Base-by-base conservation (phyloP, 2,329 filamentous ascomycete species). In the Teratosphaeria viscida region DNA sequence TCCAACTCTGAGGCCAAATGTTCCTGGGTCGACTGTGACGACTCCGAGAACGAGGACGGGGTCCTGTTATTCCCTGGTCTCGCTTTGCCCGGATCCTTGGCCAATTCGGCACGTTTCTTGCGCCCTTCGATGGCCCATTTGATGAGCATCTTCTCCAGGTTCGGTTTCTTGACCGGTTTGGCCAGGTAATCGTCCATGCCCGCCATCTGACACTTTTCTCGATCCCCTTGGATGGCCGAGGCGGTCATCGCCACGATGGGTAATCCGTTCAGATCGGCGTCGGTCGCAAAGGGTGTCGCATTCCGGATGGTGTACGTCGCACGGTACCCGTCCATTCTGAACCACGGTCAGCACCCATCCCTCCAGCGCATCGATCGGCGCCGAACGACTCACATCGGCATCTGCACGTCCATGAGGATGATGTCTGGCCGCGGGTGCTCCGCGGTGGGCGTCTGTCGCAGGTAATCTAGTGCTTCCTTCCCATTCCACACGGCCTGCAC, bases 191-290 rank as follows among this genome's bases (percentile, higher is more conserved):
- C 86, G 64, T 90, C 87, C 88, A 90, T 90, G 35, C 88, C 88
- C 8, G 86, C 85, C 62, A 80, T 81, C 61, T 82, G 81, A 68
- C 87, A 90, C 69, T 89, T 90, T 69, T 90, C 87, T 55, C 81
- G 79, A 67, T 91, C 88, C 4, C 88, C 88, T 68, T 89, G 86
- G 49, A 90, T 90, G 0, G 88, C 88, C 3, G 85, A 88, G 4
- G 87, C 88, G 0, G 88, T 91, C 86, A 91, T 89, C n/a, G 88
- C 88, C 43, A 91, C 85, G 56, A 91, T 89, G 0, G 87, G 87
- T 5, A 89, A 85, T 52, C 85, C 78, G 58, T 80, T 77, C 3
- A 82, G 71, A 19, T 74, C 72, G 1, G 84, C 77, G 57, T 82
- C 80, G 2, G 76, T 67, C 49, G 81, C 84, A 73, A 88, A 90